Evolutionary conservation across 2,329 filamentous ascomycete species (phyloP), one percentile per base, ranked within the genome.

Genomic region (Didymella segeticola): DNA sequence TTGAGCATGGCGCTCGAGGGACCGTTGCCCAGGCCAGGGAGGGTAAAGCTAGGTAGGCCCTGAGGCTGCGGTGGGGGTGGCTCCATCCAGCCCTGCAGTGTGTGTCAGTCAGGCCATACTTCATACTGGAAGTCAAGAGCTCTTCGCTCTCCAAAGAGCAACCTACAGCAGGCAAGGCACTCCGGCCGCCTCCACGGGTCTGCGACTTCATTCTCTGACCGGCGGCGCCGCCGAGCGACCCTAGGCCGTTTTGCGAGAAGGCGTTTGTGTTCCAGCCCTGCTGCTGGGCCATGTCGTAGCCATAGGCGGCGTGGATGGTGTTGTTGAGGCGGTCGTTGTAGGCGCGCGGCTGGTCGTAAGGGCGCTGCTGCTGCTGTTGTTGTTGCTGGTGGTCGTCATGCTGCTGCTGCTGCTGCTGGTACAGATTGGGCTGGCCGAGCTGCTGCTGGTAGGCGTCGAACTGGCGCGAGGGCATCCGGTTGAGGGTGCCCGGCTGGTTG

Each of bases 211-310:
- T 77, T 61, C 83, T 79, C 53, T 78, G 78, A 20, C 80, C 80
- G 20, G 80, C 76, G 22, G 79, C 75, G 52, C 75, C 78, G 50
- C 76, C 78, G 33, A 79, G 80, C 51, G 86, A 86, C 53, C 86
- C 87, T 63, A 93, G 82, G 58, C 82, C 84, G 64, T 84, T 83
- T 62, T 82, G 87, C 48, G 86, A 86, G 60, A 91, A 90, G 39
- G 86, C 88, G 67, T 83, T 85, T 46, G 91, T 87, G 72, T 87
- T 90, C 92, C 92, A 96, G 17, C 88, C 87, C 69, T 91, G 89
- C n/a, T 83, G 82, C n/a, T 78, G 77, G 53, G 80, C 78, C 70
- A 86, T 85, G 68, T 92, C 90, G 64, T 93, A 89, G 53, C 78
- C 83, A 53, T 90, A 88, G 46, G 82, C 85, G 51, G 79, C 80